These are phyloP conservation scores for Rhipidocladum racemiflorum DNA, from an alignment of 176 grass and related monocot genomes.

Conservation along the genomic window DNA sequence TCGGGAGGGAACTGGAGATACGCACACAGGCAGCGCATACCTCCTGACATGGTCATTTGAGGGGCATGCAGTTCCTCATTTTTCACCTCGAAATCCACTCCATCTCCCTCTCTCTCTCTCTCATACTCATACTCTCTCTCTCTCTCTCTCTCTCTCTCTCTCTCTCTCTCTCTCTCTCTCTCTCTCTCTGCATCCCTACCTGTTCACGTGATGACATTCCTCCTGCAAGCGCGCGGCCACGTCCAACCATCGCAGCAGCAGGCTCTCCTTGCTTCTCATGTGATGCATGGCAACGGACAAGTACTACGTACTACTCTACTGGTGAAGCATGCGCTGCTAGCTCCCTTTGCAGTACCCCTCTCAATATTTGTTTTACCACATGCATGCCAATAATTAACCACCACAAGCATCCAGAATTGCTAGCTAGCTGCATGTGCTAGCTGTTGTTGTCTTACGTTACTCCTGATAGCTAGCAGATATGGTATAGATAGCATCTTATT, in stretches of 20 bases:
- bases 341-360: too few species aligned
- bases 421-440: neutral
- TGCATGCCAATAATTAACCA: neutral
- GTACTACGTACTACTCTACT: constrained; percentile 9
- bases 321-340: neutral
- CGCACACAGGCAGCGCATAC: constrained; percentile 21
- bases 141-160: neutral
- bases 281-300: constrained; percentile 37
- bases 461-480: neutral
- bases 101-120: neutral
- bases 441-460: neutral
- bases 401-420: neutral
- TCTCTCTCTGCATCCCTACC: constrained; percentile 39
- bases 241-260: constrained; percentile 1
- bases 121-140: too few species aligned
- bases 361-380: too few species aligned
- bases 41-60: constrained; percentile 52
- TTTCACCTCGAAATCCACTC: constrained; percentile 68
- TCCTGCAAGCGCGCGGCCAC: neutral
- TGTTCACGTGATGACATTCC: constrained; percentile 76
- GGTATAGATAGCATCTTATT: neutral
- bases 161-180: neutral
- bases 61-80: constrained; percentile 29
- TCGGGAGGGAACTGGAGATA: constrained; percentile 61
- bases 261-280: constrained; percentile 29